Evolutionary conservation across 83 land plant species (phyloP).

Genomic region (Picea mariana): DNA sequence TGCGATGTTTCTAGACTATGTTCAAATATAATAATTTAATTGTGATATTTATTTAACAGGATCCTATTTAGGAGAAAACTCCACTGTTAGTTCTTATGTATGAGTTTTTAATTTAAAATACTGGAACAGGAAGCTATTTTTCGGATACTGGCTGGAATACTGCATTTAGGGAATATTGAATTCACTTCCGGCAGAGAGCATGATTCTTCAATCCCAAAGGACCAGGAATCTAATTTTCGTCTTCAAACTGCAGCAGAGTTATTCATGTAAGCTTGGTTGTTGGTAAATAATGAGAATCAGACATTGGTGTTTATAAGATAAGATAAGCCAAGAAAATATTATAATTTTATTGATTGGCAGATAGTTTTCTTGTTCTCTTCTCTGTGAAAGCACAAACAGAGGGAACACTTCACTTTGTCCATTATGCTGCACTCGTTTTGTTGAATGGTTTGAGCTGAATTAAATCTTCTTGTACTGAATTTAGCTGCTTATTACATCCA

Average conservation of each 20-base stretch:
- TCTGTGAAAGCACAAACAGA: too few species aligned
- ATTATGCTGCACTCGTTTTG: too few species aligned
- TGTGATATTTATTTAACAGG: background rate
- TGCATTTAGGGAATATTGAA: slow-evolving; percentile 93
- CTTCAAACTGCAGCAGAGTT: too few species aligned
- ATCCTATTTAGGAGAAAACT: background rate
- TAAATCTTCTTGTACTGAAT: too few species aligned
- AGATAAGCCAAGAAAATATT: too few species aligned
- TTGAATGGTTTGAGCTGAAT: too few species aligned
- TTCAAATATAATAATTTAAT: background rate
- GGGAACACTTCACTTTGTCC: too few species aligned
- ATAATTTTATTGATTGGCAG: too few species aligned
- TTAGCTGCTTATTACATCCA: too few species aligned
- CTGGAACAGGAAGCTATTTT: slow-evolving; percentile 83
- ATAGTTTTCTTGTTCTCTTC: too few species aligned
- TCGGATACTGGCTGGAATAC: slow-evolving; percentile 85
- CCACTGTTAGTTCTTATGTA: background rate
- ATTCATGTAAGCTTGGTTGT: slow-evolving; percentile 52
- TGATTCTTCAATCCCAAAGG: slow-evolving; percentile 83
- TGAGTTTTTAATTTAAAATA: background rate
- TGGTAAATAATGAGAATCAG: background rate
- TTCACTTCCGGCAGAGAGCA: slow-evolving; percentile 89
- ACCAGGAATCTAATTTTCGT: slow-evolving; percentile 68
- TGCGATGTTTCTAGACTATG: background rate
- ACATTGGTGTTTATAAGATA: too few species aligned